phyloP scores from a whole-genome alignment of 2,329 filamentous ascomycete species.

The Paramyrothecium sp. region DNA sequence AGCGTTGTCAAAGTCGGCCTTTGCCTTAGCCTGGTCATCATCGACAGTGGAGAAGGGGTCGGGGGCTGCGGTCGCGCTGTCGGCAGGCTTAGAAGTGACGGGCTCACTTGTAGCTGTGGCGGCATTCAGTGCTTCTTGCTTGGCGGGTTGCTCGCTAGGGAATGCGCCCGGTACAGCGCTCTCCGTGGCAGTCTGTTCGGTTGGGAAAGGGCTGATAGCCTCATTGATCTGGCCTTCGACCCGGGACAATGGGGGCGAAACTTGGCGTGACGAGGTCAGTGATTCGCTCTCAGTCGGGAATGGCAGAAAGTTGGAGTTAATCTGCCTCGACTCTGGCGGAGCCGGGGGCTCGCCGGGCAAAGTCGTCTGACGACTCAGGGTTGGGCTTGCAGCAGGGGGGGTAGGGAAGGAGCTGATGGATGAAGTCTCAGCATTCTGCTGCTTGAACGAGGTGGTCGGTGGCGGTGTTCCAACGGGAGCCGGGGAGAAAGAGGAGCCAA shows the following conservation, averaged over 20 bases:
- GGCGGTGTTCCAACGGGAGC: constrained; percentile 39
- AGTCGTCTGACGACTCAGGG: constrained; percentile 62
- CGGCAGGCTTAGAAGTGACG: constrained; percentile 13
- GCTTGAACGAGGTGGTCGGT: constrained; percentile 41
- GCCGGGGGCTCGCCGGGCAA: constrained; percentile 56
- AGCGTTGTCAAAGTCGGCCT: constrained; percentile 82
- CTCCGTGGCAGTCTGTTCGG: constrained; percentile 15
- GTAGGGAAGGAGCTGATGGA: constrained; percentile 50
- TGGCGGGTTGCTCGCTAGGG: constrained; percentile 34
- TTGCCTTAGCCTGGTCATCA: constrained; percentile 59
- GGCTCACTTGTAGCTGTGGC: constrained; percentile 27
- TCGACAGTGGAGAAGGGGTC: constrained; percentile 55
- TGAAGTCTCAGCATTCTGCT: constrained; percentile 57
- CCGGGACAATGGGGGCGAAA: constrained; percentile 64
- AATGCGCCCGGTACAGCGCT: constrained; percentile 26
- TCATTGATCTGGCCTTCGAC: constrained; percentile 48
- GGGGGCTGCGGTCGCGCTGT: constrained; percentile 15
- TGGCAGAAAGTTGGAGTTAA: constrained; percentile 74
- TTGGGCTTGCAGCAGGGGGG: constrained; percentile 59
- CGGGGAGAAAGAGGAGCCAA: constrained; percentile 65
- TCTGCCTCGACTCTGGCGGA: constrained; percentile 72
- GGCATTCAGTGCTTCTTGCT: constrained; percentile 25
- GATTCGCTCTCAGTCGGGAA: constrained; percentile 67
- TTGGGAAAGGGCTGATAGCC: constrained; percentile 21
- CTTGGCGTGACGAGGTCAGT: constrained; percentile 73